Percentiles rank a stretch among this genome's conserved stretches.
These are phyloP conservation scores for Echinosophora koreensis DNA, from an alignment of 306 rosid genomes.

Conservation along the genomic window DNA sequence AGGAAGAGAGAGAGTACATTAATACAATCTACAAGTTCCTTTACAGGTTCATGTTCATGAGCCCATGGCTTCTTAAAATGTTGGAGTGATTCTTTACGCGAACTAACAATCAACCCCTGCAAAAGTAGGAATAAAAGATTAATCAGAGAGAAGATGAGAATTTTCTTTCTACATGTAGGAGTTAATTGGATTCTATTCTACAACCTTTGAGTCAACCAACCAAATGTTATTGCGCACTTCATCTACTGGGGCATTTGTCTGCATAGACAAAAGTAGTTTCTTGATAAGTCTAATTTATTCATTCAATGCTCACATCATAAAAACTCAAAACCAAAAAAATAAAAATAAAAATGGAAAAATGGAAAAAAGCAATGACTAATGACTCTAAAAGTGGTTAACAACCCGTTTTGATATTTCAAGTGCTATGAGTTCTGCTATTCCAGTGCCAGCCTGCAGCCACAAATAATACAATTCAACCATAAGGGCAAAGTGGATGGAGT, in stretches of 20 bases:
- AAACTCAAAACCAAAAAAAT: slow-evolving; percentile 10
- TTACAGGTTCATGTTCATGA: slow-evolving; percentile 81
- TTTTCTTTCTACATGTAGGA: slow-evolving; percentile 26
- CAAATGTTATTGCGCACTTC: slow-evolving; percentile 85
- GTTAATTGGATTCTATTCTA: slow-evolving; percentile 25
- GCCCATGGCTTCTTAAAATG: slow-evolving; percentile 98
- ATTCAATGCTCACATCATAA: slow-evolving; percentile 31
- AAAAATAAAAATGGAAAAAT: background rate
- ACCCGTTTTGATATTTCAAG: slow-evolving; percentile 95
- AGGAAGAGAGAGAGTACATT: slow-evolving; percentile 53
- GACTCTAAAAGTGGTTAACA: slow-evolving; percentile 14
- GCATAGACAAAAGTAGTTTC: slow-evolving; percentile 51
- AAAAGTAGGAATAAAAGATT: slow-evolving; percentile 40
- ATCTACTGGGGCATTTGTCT: slow-evolving; percentile 83
- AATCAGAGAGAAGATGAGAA: slow-evolving; percentile 37
- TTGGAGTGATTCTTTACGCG: slow-evolving; percentile 91
- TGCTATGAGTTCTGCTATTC: slow-evolving; percentile 97
- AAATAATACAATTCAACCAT: slow-evolving; percentile 49
- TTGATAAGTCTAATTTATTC: slow-evolving; percentile 11
- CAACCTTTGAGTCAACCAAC: slow-evolving; percentile 97
- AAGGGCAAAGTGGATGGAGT: slow-evolving; percentile 18
- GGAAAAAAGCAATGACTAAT: background rate
- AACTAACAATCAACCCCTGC: slow-evolving; percentile 87
- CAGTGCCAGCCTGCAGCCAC: slow-evolving; percentile 95
- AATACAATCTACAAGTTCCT: slow-evolving; percentile 68